Evolutionary conservation across 225 moss, liverwort and hornwort species (phyloP).

Genomic region (Physcomitrellopsis africana): DNA sequence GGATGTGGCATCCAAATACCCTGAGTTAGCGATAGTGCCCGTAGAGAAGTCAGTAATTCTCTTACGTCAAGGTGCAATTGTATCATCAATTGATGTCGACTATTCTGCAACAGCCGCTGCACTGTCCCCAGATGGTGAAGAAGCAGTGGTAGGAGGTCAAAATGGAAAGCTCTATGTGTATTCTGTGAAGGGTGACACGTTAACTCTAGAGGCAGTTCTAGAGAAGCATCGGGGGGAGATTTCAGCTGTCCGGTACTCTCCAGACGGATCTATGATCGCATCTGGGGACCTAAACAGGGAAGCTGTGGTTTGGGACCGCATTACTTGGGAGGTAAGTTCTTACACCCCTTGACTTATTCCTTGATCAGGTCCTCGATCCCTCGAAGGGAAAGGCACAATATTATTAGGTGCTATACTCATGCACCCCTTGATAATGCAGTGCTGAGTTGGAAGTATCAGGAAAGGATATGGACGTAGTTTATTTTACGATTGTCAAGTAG

Average conservation of each 20-base stretch:
- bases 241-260: slow-evolving; percentile 72
- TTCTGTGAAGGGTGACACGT: slow-evolving; percentile 54
- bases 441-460: too few species aligned
- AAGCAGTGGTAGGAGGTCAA: slow-evolving; percentile 71
- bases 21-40: slow-evolving; percentile 66
- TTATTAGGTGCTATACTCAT: too few species aligned
- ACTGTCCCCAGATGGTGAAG: slow-evolving; percentile 72
- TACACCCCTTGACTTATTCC: not conserved
- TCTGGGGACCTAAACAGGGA: slow-evolving; percentile 92
- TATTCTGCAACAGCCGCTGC: slow-evolving; percentile 72
- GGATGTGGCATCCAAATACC: slow-evolving; percentile 54
- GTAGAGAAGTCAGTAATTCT: slow-evolving; percentile 71
- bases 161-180: slow-evolving; percentile 79
- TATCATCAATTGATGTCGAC: slow-evolving; percentile 52
- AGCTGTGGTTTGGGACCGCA: slow-evolving; percentile 85
- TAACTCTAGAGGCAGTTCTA: slow-evolving; percentile 59
- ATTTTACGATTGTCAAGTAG: too few species aligned
- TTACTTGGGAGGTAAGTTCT: slow-evolving; percentile 57
- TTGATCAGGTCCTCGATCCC: not conserved
- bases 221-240: slow-evolving; percentile 87
- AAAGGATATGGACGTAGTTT: too few species aligned
- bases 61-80: slow-evolving; percentile 54
- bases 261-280: slow-evolving; percentile 77
- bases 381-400: too few species aligned
- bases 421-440: too few species aligned